Conservation (phyloP, 2,329 filamentous ascomycete genomes). For the Talaromyces albobiverticillius region DNA sequence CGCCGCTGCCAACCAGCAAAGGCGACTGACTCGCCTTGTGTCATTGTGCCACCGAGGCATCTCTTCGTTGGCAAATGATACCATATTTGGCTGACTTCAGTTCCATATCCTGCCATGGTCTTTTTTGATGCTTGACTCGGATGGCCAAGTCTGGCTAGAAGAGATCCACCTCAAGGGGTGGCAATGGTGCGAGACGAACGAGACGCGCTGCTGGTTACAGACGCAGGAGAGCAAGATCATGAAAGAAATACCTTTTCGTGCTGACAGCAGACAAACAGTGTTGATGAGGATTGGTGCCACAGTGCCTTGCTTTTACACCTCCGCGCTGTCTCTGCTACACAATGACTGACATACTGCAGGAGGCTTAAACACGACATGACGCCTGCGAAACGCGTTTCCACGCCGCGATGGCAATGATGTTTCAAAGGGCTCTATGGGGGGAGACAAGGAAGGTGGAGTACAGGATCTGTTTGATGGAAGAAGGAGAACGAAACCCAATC, state of each 20-base stretch:
- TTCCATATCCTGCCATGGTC: not conserved
- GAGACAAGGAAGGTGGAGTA: not conserved
- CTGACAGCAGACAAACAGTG: not conserved
- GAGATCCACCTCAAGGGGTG: not conserved
- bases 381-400: not conserved
- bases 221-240: not conserved
- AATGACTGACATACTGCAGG: not conserved
- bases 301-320: not conserved
- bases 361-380: not conserved
- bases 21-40: not conserved
- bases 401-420: not conserved
- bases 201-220: not conserved
- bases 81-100: not conserved
- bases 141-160: not conserved
- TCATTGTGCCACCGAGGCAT: not conserved
- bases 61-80: not conserved
- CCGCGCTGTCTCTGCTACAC: not conserved
- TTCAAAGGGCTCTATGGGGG: not conserved
- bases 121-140: not conserved
- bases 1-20: constrained; percentile 11
- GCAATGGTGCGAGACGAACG: not conserved
- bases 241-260: not conserved
- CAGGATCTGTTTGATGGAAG: not conserved
- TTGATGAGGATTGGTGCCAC: not conserved
- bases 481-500: not conserved